Base-by-base conservation (phyloP, 345 rosid species). In the Salix dunnii region DNA sequence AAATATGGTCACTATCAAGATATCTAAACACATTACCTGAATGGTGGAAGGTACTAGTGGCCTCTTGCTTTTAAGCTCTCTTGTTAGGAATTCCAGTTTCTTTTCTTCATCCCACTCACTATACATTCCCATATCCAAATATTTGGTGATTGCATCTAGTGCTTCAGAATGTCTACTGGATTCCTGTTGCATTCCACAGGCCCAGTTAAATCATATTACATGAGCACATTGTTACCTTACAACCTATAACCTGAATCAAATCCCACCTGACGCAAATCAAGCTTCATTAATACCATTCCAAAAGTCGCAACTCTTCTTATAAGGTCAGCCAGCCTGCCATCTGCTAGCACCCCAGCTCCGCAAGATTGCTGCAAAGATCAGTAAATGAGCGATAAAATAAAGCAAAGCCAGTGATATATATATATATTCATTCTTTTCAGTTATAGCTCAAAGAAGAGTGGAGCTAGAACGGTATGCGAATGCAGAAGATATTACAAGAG, bases 81-180 rank as follows among this genome's bases (percentile, higher is more conserved):
- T 88, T 2, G 91, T 90, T 66, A 96, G 81, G 76, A 93, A 96
- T 31, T 92, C 92, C 75, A 96, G 87, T 76, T 89, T 93, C 85
- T 91, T 91, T 42, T 91, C 98, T 84, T 96, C 99, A 77, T 93
- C 91, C 98, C 99, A 96, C 87, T 91, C 98, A 40, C 96, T 93
- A 70, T 89, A 96, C 10, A 91, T 86, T 81, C 97, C 99, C 90
- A 96, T 90, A 83, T 93, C 99, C 89, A 96, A 87, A 84, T 90
- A 93, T 69, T 75, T 81, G 40, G 97, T 96, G 70, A 96, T 85
- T 66, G 94, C 97, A 88, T 92, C 91, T 49, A 96, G 80, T 16
- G 99, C 80, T 75, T 96, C 97, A 65, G 94, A 85, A 79, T 96
- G 98, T 79, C 99, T 90, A 76, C 75, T 89, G 78, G 99, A 89